Evolutionary conservation across 805 yeast species (phyloP), one percentile per base, ranked within the genome.

Genomic region (Yarrowia divulgata): DNA sequence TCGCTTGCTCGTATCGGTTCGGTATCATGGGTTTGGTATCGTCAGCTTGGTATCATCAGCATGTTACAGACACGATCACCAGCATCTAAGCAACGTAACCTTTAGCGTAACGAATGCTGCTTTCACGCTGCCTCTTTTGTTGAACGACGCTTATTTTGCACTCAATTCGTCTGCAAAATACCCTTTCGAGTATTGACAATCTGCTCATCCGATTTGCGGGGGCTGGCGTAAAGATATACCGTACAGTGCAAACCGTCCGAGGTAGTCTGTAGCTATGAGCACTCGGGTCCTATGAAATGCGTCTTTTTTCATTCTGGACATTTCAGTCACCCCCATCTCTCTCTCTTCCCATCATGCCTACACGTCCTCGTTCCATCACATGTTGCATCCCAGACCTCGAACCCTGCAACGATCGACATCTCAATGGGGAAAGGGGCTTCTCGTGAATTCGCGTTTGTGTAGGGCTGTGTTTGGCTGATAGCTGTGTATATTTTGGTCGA

Each of bases 381-480:
- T 35, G 58, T 52, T 19, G 43, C 43, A n/a, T 32, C 46, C 9
- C 39, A n/a, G 8, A 8, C n/a, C 55, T n/a, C 40, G 40, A 37
- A 19, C 58, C 58, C 58, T 52, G 58, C 42, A 52, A 37, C 6
- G 58, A 52, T 52, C 58, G 58, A 37, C 58, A 18, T 18, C 58
- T 37, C 43, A 18, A 52, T 35, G 58, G n/a, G 43, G 58, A 18
- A 18, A 52, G 58, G 58, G 58, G 58, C 43, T 18, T 37, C 37
- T 23, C 19, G 32, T 1, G 42, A 18, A 37, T 35, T 52, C 58
- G 43, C 43, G 58, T 52, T 4, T 23, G 29, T 23, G 29, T 4
- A 23, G 29, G 29, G 29, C 29, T 23, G 29, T 23, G 29, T 23
- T 23, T 23, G 29, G 29, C 29, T 23, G 29, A 23, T 4, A 23